phyloP scores from a whole-genome alignment of 768 basidiomycete species.

The Paxillus rubicundulus region DNA sequence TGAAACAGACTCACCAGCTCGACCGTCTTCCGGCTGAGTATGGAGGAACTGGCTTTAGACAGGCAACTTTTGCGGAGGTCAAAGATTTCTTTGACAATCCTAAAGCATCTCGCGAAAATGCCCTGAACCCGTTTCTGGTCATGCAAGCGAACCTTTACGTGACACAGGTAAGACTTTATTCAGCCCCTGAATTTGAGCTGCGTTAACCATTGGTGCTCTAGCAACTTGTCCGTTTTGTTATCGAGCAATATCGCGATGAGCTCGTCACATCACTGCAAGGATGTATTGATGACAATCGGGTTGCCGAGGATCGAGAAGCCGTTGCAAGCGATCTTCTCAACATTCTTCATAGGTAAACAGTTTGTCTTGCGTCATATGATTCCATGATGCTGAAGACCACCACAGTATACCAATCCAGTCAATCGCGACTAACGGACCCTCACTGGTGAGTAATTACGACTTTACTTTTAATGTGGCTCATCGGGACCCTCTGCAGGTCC shows the following conservation, averaged over 20 bases:
- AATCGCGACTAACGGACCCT: constrained; percentile 85
- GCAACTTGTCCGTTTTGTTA: constrained; percentile 93
- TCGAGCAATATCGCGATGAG: constrained; percentile 90
- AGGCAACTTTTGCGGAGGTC: constrained; percentile 84
- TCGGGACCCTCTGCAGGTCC: constrained; percentile 49
- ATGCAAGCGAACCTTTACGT: constrained; percentile 93
- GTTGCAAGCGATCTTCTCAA: constrained; percentile 86
- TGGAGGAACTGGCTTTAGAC: constrained; percentile 70
- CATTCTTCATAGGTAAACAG: constrained; percentile 70
- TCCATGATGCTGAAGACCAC: constrained; percentile 3
- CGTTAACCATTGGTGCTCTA: constrained; percentile 27
- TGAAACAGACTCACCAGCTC: constrained; percentile 57
- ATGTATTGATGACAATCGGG: constrained; percentile 57
- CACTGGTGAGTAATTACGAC: constrained; percentile 47
- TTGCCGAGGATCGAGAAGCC: constrained; percentile 74
- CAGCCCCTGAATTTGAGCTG: not conserved
- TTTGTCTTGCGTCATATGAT: not conserved
- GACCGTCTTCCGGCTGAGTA: constrained; percentile 55
- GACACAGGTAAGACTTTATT: constrained; percentile 62
- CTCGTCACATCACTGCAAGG: constrained; percentile 68
- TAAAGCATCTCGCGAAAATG: constrained; percentile 79
- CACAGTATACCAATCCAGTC: constrained; percentile 87
- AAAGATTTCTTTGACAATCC: constrained; percentile 92
- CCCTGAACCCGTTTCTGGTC: constrained; percentile 85
- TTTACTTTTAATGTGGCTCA: not conserved